Evolutionary conservation across 108 stramenopile genomes (phyloP).

Genomic region (Nitzschia sp.): DNA sequence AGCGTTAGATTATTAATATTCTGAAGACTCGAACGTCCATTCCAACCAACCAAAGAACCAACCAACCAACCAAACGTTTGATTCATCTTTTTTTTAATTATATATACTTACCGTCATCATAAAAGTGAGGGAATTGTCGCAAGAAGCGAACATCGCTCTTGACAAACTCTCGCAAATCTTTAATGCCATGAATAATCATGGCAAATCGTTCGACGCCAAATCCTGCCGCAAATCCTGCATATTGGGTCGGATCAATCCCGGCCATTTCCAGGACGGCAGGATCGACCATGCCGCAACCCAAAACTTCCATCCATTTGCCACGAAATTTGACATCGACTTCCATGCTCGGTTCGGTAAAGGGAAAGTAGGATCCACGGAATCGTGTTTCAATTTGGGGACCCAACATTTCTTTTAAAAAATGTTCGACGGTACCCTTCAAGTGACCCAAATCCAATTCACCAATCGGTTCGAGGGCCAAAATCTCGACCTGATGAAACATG

Average conservation of each 20-base stretch:
- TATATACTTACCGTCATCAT: constrained; percentile 31
- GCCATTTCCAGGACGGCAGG: constrained; percentile 78
- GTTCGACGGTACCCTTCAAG: constrained; percentile 69
- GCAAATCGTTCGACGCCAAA: constrained; percentile 95
- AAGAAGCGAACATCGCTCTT: constrained; percentile 87
- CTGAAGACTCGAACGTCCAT: too few relatives aligned
- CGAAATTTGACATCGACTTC: constrained; percentile 93
- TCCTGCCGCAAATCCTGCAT: constrained; percentile 93
- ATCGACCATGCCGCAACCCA: constrained; percentile 95
- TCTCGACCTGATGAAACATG: constrained; percentile 98
- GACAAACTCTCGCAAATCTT: constrained; percentile 95
- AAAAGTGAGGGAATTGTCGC: constrained; percentile 74
- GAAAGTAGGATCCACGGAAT: constrained; percentile 90
- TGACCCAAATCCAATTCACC: constrained; percentile 57
- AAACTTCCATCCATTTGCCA: constrained; percentile 95
- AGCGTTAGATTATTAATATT: too few relatives aligned
- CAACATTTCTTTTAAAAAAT: constrained; percentile 65
- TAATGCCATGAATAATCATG: constrained; percentile 95
- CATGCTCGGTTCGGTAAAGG: constrained; percentile 93
- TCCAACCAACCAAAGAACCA: too few relatives aligned
- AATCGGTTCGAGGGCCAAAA: constrained; percentile 41
- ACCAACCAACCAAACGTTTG: too few relatives aligned
- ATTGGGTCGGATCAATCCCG: constrained; percentile 60
- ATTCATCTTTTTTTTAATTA: not conserved
- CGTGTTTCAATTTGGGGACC: constrained; percentile 75